Evolutionary conservation across 164 flowering plant species (phyloP).

Genomic region (Stephania cephalantha): DNA sequence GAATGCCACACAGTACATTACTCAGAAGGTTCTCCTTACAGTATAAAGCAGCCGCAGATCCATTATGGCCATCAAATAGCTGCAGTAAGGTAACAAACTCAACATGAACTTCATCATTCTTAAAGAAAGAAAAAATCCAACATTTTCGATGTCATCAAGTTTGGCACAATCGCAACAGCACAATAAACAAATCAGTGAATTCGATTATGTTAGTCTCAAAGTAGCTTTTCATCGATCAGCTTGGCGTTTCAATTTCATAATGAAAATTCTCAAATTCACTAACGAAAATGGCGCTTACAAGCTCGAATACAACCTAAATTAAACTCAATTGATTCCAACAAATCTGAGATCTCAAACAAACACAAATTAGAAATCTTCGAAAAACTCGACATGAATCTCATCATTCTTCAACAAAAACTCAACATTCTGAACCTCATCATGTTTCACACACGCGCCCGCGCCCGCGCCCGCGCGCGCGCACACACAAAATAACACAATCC

Average conservation of each 20-base stretch:
- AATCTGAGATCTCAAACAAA: too few species aligned
- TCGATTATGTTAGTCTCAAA: not conserved
- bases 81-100: slow-evolving; percentile 28
- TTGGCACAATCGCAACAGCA: not conserved
- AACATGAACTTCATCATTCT: not conserved
- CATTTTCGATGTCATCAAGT: not conserved
- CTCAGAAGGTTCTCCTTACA: slow-evolving; percentile 86
- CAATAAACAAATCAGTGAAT: not conserved
- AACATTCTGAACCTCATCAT: not conserved
- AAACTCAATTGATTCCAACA: too few species aligned
- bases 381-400: not conserved
- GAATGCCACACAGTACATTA: slow-evolving; percentile 75
- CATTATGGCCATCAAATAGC: slow-evolving; percentile 99
- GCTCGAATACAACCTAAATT: too few species aligned
- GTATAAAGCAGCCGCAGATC: slow-evolving; percentile 91
- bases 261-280: too few species aligned
- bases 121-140: not conserved
- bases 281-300: too few species aligned
- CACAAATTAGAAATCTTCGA: not conserved
- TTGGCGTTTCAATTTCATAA: too few species aligned
- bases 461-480: too few species aligned
- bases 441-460: not conserved
- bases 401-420: not conserved
- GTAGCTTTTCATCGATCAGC: too few species aligned
- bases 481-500: too few species aligned